Base-by-base conservation (phyloP, 805 yeast species). In the Phaffomyces opuntiae region DNA sequence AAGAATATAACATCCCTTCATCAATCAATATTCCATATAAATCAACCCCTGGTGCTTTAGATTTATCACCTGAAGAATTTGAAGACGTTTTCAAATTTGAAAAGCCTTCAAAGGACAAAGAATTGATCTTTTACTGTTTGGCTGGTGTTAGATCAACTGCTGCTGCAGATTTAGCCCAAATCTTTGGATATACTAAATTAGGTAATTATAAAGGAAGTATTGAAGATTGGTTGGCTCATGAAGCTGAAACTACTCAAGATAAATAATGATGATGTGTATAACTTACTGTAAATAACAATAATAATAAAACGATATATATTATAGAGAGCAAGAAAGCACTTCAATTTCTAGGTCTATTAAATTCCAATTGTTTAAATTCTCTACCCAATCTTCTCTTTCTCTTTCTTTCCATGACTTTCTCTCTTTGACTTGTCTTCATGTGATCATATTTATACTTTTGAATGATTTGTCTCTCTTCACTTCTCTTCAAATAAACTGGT, bases 81-180 rank as follows among this genome's bases (percentile, higher is more conserved):
- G 75, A 79, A 56, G 86, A 84, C 34, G 72, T 78, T 40, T 88
- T 90, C 68, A 91, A 95, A 13, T 81, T 89, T 58, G 73, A 72
- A 13, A 91, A 91, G 69, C 99, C 99, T 3, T 55, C 67, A 7
- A 64, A 69, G 40, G 81, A 80, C 42, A 78, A 84, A 60, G 86
- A 87, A 53, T 71, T 91, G 60, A 77, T 91, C 37, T 90, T 91
- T 67, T 90, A 90, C 68, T 91, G 99, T 67, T 78, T 85, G 41
- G 96, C 86, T 9, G 99, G 99, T 46, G 85, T 89, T 40, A 81
- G 99, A 70, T 83, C 95, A 24, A 75, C 87, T 39, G 87, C 88
- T 51, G 90, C 96, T 38, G 96, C 88, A 62, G 95, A 87, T 60
- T 73, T 91, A 60, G 98, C 98, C 13, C 77, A 80, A 50, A 85